Evolutionary conservation across 2,329 filamentous ascomycete species (phyloP).

Genomic region (Aspergillus pseudoglaucus): DNA sequence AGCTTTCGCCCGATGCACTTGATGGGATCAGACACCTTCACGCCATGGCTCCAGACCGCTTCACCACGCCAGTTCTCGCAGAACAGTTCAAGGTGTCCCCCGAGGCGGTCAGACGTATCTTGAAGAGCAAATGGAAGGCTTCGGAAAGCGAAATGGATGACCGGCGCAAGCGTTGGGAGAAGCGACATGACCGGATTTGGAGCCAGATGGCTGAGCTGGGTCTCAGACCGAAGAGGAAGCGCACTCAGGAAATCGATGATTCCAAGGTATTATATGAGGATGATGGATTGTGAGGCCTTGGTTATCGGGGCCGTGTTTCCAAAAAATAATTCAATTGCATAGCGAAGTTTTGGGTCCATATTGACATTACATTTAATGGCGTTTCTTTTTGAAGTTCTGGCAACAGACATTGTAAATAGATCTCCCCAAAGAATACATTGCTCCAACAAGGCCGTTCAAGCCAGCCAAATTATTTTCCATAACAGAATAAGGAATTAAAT

Average conservation of each 20-base stretch:
- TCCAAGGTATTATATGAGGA: constrained; percentile 20
- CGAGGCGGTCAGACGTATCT: constrained; percentile 79
- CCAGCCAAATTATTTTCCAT: no score
- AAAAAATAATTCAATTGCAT: background rate
- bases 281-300: background rate
- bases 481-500: no score
- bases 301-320: background rate
- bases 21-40: constrained; percentile 84
- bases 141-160: constrained; percentile 32
- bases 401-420: no score
- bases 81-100: constrained; percentile 77
- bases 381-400: background rate
- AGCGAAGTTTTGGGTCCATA: background rate
- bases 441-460: no score
- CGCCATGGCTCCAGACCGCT: constrained; percentile 66
- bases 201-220: constrained; percentile 44
- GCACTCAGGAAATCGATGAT: constrained; percentile 18
- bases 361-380: background rate
- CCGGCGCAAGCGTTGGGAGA: constrained; percentile 40
- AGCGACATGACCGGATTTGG: constrained; percentile 41
- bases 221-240: constrained; percentile 50
- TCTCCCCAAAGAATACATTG: no score
- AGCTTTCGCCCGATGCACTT: constrained; percentile 83
- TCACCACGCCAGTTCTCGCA: constrained; percentile 67
- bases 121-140: constrained; percentile 52